A percentile compares a stretch with the other conserved stretches of the same genome.
Conservation (phyloP, 345 rosid species). For the Acer campestre region DNA sequence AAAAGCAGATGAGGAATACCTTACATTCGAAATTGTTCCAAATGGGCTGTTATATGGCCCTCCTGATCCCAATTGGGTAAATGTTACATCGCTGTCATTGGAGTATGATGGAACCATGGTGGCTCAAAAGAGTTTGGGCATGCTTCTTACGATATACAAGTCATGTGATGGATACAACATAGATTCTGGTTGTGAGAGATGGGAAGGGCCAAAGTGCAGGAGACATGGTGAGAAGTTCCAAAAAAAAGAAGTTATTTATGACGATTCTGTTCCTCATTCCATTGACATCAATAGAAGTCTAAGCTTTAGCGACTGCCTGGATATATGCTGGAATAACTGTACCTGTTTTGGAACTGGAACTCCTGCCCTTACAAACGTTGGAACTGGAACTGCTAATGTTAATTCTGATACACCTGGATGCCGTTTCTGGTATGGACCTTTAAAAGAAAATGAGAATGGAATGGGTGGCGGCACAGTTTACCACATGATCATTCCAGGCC, state of each 20-base stretch:
- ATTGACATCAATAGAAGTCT: too few relatives aligned
- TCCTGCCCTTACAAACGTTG: too few relatives aligned
- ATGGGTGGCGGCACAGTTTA: too few relatives aligned
- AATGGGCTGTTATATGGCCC: too few relatives aligned
- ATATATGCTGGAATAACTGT: conserved; percentile 6
- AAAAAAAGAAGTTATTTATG: too few relatives aligned
- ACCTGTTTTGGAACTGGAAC: not conserved
- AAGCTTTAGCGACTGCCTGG: conserved; percentile 1
- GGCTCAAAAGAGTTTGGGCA: not conserved
- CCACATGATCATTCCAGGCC: not conserved
- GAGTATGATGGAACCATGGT: not conserved
- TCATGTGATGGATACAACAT: not conserved
- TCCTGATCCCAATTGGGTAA: too few relatives aligned
- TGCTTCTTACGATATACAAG: not conserved
- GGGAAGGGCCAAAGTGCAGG: not conserved
- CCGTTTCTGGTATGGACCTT: not conserved
- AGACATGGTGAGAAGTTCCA: too few relatives aligned
- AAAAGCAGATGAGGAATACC: not conserved
- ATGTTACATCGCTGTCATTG: not conserved
- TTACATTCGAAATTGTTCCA: not conserved
- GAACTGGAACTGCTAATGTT: too few relatives aligned
- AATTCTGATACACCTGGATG: not conserved
- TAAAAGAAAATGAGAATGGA: not conserved
- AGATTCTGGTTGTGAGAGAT: conserved; percentile 1
- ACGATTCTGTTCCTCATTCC: not conserved